Base-by-base conservation (phyloP, 1,284 basidiomycete species). In the Mixia osmundae region DNA sequence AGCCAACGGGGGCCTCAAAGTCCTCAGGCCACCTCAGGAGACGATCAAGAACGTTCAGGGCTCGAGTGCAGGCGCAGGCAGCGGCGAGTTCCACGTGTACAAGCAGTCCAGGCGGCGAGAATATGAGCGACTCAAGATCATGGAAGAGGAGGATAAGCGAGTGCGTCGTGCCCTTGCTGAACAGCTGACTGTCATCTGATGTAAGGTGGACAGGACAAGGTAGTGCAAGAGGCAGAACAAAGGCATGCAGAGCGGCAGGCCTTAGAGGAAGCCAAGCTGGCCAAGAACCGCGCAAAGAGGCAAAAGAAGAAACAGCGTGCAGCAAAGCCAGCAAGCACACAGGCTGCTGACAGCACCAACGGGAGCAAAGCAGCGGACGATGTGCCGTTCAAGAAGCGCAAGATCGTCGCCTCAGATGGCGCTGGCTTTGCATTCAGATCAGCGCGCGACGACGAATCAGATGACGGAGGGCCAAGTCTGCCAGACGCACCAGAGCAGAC, bases 21-120 rank as follows among this genome's bases (percentile, higher is more conserved):
- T 63, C 0, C 64, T 89, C 25, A 63, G 79, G 20, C 62, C 80
- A 1, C 63, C 80, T 5, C 64, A 76, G 34, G 87, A 94, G 57
- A 89, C 89, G 76, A 89, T 97, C 76, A 94, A 91, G 67, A 95
- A 89, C 47, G 83, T 94, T 3, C 79, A 87, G 54, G 85, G 85
- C 1, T 83, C 77, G 7, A 79, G 76, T 56, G 79, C 82, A 2
- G 85, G 61, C 37, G 80, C 85, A 12, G 85, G 85, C 32, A 83
- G 76, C 45, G 83, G 83, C 33, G 85, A 91, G 57, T 91, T 91
- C 50, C 91, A 99, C 54, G 91, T 99, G 3, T 99, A 97, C 64
- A 97, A 97, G 57, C 85, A 91, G 30, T 72, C 74, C 45, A 62
- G 91, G 44, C 65, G 89, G 51, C 66, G 87, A 51, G 91, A 99